Evolutionary conservation across 2,329 filamentous ascomycete genomes (phyloP).

Genomic region (Clarireedia paspali): DNA sequence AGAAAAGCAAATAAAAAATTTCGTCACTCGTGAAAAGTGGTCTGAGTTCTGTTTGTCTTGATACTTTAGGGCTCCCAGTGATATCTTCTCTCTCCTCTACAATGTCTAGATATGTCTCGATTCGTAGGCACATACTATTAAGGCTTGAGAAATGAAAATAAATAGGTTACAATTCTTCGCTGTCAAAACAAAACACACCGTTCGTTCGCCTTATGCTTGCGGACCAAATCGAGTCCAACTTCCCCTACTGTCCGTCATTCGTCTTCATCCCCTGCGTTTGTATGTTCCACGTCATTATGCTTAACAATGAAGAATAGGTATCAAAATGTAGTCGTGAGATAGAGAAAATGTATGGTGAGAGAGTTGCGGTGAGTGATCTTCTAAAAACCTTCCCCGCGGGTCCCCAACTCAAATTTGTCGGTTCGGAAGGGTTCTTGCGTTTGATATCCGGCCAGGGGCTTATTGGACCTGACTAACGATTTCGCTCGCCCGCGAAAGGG

Average conservation of each 20-base stretch:
- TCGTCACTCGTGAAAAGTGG: neutral
- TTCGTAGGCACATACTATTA: neutral
- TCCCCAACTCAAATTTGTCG: slow-evolving; percentile 9
- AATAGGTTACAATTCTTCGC: slow-evolving; percentile 9
- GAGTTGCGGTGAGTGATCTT: slow-evolving; percentile 11
- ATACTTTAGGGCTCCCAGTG: neutral
- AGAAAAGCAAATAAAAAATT: neutral
- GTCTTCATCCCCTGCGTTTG: slow-evolving; percentile 11
- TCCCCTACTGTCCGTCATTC: slow-evolving; percentile 5
- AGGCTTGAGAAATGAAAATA: slow-evolving; percentile 7
- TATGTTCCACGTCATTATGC: slow-evolving; percentile 22
- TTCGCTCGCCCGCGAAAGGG: slow-evolving; percentile 79
- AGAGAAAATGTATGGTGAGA: slow-evolving; percentile 14
- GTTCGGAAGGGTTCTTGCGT: slow-evolving; percentile 12
- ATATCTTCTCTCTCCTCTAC: neutral
- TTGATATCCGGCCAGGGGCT: slow-evolving; percentile 8
- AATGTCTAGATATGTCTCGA: slow-evolving; percentile 6
- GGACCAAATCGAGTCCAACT: neutral
- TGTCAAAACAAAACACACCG: slow-evolving; percentile 8
- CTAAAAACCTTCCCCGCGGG: slow-evolving; percentile 13
- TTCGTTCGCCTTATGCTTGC: slow-evolving; percentile 18
- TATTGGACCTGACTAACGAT: slow-evolving; percentile 73
- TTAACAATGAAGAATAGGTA: slow-evolving; percentile 18
- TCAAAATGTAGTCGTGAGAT: slow-evolving; percentile 20
- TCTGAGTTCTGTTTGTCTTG: neutral